Conservation (phyloP, 164 flowering plant genomes). For the Stephania japonica region DNA sequence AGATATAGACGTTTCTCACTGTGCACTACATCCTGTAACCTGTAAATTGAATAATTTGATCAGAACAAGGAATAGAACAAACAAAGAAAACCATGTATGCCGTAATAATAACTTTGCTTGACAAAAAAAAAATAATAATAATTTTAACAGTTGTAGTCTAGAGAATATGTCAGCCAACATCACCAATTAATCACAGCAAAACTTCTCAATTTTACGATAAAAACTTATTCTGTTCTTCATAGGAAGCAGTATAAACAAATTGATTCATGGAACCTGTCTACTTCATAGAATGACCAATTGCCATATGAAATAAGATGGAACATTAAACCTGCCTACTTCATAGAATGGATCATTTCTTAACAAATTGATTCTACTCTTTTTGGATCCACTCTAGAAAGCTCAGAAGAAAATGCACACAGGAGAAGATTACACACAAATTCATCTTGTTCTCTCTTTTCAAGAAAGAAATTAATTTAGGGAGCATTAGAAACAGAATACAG, state of each 20-base stretch:
- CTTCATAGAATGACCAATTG: neutral
- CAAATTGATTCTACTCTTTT: neutral
- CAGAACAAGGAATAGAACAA: neutral
- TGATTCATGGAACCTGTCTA: no score
- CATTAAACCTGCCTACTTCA: neutral
- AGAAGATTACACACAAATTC: no score
- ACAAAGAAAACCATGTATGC: neutral
- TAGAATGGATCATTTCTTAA: neutral
- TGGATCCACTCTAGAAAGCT: neutral
- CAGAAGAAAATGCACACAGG: neutral
- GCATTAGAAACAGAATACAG: neutral
- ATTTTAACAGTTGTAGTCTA: neutral
- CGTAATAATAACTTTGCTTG: no score
- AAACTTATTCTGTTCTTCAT: neutral
- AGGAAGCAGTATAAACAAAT: neutral
- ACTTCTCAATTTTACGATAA: neutral
- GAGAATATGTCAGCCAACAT: neutral
- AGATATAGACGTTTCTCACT: constrained; percentile 85
- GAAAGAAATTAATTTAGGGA: no score
- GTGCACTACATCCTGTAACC: constrained; percentile 96
- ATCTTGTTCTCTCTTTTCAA: no score
- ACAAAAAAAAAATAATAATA: neutral
- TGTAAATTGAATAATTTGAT: constrained; percentile 20
- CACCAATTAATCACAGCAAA: neutral
- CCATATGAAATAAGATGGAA: neutral